These are phyloP conservation scores for Claviceps digitariae DNA, from an alignment of 2,329 filamentous ascomycete species.

Conservation along the genomic window DNA sequence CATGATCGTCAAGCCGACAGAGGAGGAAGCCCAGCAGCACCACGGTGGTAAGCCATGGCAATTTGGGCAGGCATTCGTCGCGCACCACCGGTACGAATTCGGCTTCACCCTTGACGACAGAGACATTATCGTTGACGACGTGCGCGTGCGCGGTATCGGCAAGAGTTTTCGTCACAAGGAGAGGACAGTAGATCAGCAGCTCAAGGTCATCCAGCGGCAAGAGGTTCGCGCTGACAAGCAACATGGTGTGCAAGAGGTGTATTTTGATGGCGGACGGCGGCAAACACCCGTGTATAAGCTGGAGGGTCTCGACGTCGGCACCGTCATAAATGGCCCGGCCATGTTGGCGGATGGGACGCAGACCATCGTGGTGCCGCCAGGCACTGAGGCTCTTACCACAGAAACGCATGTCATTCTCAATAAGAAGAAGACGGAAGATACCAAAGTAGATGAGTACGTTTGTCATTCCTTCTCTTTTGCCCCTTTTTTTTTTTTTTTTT, in stretches of 20 bases:
- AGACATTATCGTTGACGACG: slow-evolving; percentile 82
- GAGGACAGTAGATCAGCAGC: slow-evolving; percentile 72
- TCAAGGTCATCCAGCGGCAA: slow-evolving; percentile 53
- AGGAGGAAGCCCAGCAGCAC: slow-evolving; percentile 44
- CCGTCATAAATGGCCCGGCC: slow-evolving; percentile 64
- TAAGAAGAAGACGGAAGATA: slow-evolving; percentile 42
- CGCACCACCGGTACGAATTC: slow-evolving; percentile 84
- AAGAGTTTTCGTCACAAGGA: slow-evolving; percentile 72
- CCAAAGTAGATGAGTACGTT: slow-evolving; percentile 17
- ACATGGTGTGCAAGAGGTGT: slow-evolving; percentile 57
- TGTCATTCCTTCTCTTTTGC: neutral
- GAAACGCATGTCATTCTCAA: slow-evolving; percentile 86
- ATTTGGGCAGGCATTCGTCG: slow-evolving; percentile 72
- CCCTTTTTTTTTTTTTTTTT: too few relatives aligned
- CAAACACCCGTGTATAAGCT: slow-evolving; percentile 77
- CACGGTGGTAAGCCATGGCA: slow-evolving; percentile 60
- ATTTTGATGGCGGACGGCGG: slow-evolving; percentile 68
- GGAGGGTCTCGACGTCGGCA: slow-evolving; percentile 56
- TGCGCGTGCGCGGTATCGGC: slow-evolving; percentile 76
- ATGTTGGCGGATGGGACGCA: slow-evolving; percentile 81
- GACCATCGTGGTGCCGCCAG: slow-evolving; percentile 80
- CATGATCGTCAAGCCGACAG: slow-evolving; percentile 68
- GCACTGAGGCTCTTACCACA: slow-evolving; percentile 61
- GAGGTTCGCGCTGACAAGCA: slow-evolving; percentile 44
- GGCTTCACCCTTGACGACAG: slow-evolving; percentile 75